Conservation (phyloP, 2,329 filamentous ascomycete species). For the Colletotrichum falcatum region DNA sequence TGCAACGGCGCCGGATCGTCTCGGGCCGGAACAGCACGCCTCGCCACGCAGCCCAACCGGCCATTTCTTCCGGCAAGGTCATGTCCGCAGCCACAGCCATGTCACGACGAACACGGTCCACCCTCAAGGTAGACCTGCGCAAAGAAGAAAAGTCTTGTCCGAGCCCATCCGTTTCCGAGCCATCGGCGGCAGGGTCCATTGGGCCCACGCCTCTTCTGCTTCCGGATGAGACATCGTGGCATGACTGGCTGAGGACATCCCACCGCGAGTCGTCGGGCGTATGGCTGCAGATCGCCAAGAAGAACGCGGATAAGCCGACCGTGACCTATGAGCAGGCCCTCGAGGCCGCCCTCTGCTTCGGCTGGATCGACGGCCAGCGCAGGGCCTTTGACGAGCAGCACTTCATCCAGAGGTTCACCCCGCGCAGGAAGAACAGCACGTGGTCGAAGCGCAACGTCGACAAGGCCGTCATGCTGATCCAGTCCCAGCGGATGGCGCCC, state of each 20-base stretch:
- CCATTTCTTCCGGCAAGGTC: background rate
- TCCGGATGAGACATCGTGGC: slow-evolving; percentile 47
- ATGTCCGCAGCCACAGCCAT: background rate
- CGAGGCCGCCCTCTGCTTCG: slow-evolving; percentile 68
- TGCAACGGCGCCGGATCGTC: background rate
- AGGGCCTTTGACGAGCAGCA: slow-evolving; percentile 56
- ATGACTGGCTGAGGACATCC: slow-evolving; percentile 54
- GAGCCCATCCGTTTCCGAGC: background rate
- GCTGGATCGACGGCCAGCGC: slow-evolving; percentile 72
- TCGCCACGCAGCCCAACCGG: background rate
- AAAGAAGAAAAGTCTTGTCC: background rate
- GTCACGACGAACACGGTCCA: slow-evolving; percentile 6
- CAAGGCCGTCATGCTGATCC: slow-evolving; percentile 59
- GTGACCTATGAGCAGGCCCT: slow-evolving; percentile 65
- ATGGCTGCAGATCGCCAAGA: slow-evolving; percentile 64
- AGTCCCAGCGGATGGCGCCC: slow-evolving; percentile 60
- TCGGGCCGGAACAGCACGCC: background rate
- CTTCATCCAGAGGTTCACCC: slow-evolving; percentile 69
- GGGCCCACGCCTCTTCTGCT: slow-evolving; percentile 46
- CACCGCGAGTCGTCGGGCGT: slow-evolving; percentile 52
- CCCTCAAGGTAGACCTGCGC: background rate
- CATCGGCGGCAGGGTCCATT: background rate
- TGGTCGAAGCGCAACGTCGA: slow-evolving; percentile 72
- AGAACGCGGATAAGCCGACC: slow-evolving; percentile 55
- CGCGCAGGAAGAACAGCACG: slow-evolving; percentile 63